These are phyloP conservation scores for Annulohypoxylon bovei DNA, from an alignment of 495 filamentous ascomycete species.

Conservation along the genomic window DNA sequence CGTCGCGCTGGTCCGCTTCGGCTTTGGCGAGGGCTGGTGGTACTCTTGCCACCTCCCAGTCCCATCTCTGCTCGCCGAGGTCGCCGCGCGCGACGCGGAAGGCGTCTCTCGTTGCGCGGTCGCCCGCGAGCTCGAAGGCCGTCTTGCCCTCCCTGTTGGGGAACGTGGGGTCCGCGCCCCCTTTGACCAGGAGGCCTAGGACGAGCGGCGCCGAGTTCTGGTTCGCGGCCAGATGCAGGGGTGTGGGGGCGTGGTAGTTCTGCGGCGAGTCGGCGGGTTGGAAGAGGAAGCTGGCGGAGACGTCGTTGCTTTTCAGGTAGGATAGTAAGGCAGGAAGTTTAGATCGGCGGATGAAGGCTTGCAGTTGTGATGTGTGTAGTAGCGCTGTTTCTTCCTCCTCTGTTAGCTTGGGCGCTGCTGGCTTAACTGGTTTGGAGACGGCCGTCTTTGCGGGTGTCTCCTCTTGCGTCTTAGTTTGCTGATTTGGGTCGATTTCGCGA, in stretches of 20 bases:
- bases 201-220: constrained; percentile 79
- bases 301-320: constrained; percentile 77
- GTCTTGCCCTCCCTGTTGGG: constrained; percentile 76
- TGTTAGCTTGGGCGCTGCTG: constrained; percentile 65
- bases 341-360: constrained; percentile 86
- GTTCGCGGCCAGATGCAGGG: constrained; percentile 85
- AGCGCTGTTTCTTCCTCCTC: constrained; percentile 84
- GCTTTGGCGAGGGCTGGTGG: constrained; percentile 72
- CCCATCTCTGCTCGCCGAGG: constrained; percentile 78
- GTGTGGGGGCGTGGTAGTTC: constrained; percentile 85
- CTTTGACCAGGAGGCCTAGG: constrained; percentile 78
- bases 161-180: constrained; percentile 75
- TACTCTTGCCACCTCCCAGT: constrained; percentile 80
- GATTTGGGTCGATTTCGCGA: constrained; percentile 68
- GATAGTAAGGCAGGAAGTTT: constrained; percentile 87
- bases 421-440: constrained; percentile 54
- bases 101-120: constrained; percentile 86
- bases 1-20: constrained; percentile 73
- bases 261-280: constrained; percentile 71
- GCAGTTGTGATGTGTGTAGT: constrained; percentile 86
- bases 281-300: constrained; percentile 77
- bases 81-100: constrained; percentile 88
- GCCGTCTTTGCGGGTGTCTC: constrained; percentile 51
- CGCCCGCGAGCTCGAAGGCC: constrained; percentile 86
- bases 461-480: constrained; percentile 62